Base-by-base conservation (phyloP, 352 stramenopile species). In the Globisporangium echinulatum region DNA sequence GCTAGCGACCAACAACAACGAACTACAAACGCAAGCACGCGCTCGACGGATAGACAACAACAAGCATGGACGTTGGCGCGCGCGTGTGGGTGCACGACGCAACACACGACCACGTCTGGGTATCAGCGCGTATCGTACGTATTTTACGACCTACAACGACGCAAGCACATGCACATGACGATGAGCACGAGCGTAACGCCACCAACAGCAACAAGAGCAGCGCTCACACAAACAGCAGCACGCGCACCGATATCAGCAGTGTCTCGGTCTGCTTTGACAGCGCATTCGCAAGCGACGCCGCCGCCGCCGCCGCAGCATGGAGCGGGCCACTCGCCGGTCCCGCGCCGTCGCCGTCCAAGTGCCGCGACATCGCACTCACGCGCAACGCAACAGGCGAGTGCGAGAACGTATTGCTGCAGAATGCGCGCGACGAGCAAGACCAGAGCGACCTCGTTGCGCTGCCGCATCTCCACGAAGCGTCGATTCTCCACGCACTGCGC, bases 391-490 rank as follows among this genome's bases (percentile, higher is more conserved):
- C 65, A 5, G 79, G 82, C 37, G 80, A 89, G 48, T 88, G 72
- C 56, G 62, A 57, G 44, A 92, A 91, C 63, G 76, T 92, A 49
- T 61, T 94, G 25, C 75, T 87, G 6, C 80, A 80, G 49, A 92
- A 94, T 63, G 69, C 76, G 53, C 61, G 61, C 33, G 69, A 79
- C 10, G 75, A 90, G 47, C 73, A 87, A 50, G 81, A 90, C 55
- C 78, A 85, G 57, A 77, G 70, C 44, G 83, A 94, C 61, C 74
- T 96, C 40, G 82, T 92, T 54, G 69, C 77, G 61, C 70, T 94
- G 10, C 80, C 86, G n/a, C 86, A 95, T 62, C 67, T 96, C 33
- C 86, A 96, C 55, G 87, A 94, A 55, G 83, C 87, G 19, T 88
- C 83, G 1, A 92, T 96, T 46, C 75, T 96, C 14, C 77, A 94